Evolutionary conservation across 441 rosid genomes (phyloP).

Genomic region (Croton setiger): DNA sequence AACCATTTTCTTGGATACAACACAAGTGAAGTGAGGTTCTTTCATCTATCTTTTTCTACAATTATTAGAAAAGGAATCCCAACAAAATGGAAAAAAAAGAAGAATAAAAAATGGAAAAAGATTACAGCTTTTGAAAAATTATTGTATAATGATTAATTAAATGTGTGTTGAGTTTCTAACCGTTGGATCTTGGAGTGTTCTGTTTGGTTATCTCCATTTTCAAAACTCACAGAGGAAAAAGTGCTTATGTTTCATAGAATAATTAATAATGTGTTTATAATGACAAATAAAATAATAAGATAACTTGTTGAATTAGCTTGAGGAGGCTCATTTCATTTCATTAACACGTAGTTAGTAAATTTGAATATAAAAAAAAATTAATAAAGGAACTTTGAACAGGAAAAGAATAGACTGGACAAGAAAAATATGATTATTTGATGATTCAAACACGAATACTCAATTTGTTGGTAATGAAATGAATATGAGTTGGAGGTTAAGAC

Average conservation of each 20-base stretch:
- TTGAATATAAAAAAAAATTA: no score
- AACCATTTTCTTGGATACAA: conserved; percentile 24
- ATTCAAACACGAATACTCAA: no score
- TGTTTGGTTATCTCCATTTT: conserved; percentile 7
- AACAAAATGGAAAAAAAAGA: background rate
- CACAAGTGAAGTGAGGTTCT: conserved; percentile 18
- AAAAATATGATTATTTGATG: no score
- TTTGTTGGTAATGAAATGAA: no score
- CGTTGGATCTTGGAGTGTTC: conserved; percentile 24
- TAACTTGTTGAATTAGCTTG: background rate
- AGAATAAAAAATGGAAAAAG: background rate
- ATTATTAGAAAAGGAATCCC: background rate
- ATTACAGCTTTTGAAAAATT: background rate
- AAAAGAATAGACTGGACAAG: no score
- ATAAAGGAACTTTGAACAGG: background rate
- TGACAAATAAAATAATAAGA: no score
- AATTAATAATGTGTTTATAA: no score
- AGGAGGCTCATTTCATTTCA: no score
- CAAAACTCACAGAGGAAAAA: background rate
- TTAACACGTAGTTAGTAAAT: no score
- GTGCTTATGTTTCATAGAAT: background rate
- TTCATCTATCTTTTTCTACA: conserved; percentile 14
- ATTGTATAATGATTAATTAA: background rate
- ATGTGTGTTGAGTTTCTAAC: conserved; percentile 16
- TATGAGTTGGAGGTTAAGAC: no score